A percentile compares a stretch with the other conserved stretches of the same genome.
phyloP scores from a whole-genome alignment of 805 yeast genomes.

The Suhomyces vadensis region DNA sequence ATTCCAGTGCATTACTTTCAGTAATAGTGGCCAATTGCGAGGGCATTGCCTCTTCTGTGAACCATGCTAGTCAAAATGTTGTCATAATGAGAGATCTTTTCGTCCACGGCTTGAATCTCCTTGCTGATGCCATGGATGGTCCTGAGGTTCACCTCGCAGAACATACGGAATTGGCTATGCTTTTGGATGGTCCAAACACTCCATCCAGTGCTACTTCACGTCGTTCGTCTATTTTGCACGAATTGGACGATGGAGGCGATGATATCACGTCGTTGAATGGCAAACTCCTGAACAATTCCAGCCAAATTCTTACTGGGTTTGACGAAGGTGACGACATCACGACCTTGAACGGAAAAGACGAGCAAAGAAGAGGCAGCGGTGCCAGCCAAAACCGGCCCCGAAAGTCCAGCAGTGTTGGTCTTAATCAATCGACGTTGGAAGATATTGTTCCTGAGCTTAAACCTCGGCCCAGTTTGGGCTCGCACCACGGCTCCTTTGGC shows the following conservation, averaged over 20 bases:
- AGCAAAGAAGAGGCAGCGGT: constrained; percentile 5
- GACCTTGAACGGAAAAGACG: constrained; percentile 16
- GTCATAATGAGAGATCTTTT: constrained; percentile 17
- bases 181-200: not conserved
- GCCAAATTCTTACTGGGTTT: not conserved
- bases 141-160: not conserved
- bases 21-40: constrained; percentile 23
- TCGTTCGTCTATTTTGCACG: not conserved
- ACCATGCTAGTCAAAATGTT: constrained; percentile 9
- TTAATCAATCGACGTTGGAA: not conserved
- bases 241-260: constrained; percentile 21
- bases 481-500: not conserved
- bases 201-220: constrained; percentile 2
- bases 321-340: constrained; percentile 28
- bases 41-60: constrained; percentile 39
- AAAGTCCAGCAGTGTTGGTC: not conserved
- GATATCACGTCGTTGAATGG: constrained; percentile 23
- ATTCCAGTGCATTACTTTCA: constrained; percentile 24
- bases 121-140: constrained; percentile 22
- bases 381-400: constrained; percentile 3
- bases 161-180: not conserved
- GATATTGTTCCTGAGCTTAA: not conserved
- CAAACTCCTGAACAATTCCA: not conserved
- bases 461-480: constrained; percentile 2
- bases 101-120: constrained; percentile 20